A percentile compares a stretch with the other conserved stretches of the same genome.
Conservation (phyloP, 306 rosid genomes). For the Castanospermum australe region DNA sequence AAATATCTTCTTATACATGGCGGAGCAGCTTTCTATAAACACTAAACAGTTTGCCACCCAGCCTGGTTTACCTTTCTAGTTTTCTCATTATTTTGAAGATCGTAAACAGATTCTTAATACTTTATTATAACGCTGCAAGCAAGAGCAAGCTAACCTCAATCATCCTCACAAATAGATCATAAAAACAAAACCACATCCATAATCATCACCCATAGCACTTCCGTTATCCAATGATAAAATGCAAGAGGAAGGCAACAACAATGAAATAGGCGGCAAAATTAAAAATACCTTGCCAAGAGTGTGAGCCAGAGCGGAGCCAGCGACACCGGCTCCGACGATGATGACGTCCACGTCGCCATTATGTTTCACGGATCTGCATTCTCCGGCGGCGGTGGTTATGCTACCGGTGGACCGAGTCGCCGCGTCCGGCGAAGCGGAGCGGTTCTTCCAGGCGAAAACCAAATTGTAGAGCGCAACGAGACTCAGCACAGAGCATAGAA, state of each 20-base stretch:
- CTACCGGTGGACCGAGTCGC: conserved; percentile 30
- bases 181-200: background rate
- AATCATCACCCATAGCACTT: background rate
- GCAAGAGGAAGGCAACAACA: background rate
- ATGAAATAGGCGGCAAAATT: background rate
- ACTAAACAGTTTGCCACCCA: background rate
- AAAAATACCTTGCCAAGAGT: conserved; percentile 84
- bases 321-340: conserved; percentile 97
- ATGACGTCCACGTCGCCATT: conserved; percentile 61
- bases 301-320: conserved; percentile 92
- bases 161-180: background rate
- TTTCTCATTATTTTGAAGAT: background rate
- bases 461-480: conserved; percentile 46
- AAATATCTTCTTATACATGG: background rate
- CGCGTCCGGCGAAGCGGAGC: conserved; percentile 18
- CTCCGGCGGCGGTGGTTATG: conserved; percentile 44
- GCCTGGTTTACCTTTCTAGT: background rate
- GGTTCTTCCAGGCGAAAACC: conserved; percentile 27
- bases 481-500: conserved; percentile 43
- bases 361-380: conserved; percentile 53
- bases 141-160: background rate
- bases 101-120: background rate
- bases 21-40: background rate
- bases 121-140: background rate
- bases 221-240: background rate